Evolutionary conservation across 345 rosid species (phyloP).

Genomic region (Dovyalis caffra): DNA sequence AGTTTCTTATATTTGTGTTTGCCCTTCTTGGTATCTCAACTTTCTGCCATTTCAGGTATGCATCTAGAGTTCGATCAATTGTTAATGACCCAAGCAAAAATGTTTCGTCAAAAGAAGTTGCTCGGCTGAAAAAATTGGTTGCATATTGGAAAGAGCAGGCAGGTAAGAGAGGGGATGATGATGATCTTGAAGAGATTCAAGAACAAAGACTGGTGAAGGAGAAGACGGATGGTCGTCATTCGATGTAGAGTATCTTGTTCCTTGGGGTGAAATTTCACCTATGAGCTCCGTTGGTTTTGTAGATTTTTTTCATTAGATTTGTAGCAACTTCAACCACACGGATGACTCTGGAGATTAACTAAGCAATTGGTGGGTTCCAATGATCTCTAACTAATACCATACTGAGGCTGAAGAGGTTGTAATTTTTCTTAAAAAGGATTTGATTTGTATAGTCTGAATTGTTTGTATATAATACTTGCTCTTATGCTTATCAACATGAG

Average conservation of each 20-base stretch:
- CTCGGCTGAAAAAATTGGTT: constrained; percentile 77
- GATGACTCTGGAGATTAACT: neutral
- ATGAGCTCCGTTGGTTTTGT: neutral
- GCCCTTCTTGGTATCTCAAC: neutral
- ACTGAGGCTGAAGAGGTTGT: neutral
- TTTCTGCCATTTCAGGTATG: constrained; percentile 48
- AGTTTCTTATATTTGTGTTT: neutral
- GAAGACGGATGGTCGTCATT: constrained; percentile 54
- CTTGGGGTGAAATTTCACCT: neutral
- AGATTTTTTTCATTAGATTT: neutral
- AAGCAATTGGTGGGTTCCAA: neutral
- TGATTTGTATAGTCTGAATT: constrained; percentile 13
- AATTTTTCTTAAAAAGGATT: neutral
- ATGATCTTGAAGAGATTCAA: constrained; percentile 80
- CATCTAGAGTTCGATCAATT: constrained; percentile 86
- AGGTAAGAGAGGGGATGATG: constrained; percentile 66
- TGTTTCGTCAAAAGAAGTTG: constrained; percentile 77
- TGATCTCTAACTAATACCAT: constrained; percentile 1
- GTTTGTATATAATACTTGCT: constrained; percentile 5
- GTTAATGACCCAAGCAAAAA: constrained; percentile 91
- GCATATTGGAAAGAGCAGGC: constrained; percentile 94
- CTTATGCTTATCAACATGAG: neutral
- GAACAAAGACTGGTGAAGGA: constrained; percentile 53
- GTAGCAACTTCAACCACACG: neutral
- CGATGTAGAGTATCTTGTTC: constrained; percentile 33